A percentile compares a stretch with the other conserved stretches of the same genome.
These are phyloP conservation scores for Penicillium crystallinum DNA, from an alignment of 495 filamentous ascomycete genomes.

Conservation along the genomic window DNA sequence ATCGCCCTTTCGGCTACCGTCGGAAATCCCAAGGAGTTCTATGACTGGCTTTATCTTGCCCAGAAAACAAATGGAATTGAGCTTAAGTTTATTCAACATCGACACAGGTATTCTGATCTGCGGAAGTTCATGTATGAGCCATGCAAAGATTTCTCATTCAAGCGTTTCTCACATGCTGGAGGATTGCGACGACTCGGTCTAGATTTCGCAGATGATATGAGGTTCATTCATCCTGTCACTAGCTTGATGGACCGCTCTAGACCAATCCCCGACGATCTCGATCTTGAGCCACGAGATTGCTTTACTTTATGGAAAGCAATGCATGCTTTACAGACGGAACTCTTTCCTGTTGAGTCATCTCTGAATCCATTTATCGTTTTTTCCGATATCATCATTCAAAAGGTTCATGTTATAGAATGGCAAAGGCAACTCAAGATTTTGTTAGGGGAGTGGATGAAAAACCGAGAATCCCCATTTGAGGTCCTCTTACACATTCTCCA, in stretches of 20 bases:
- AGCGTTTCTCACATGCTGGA: conserved; percentile 42
- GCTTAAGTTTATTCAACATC: conserved; percentile 60
- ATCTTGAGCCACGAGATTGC: conserved; percentile 67
- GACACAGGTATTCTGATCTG: conserved; percentile 65
- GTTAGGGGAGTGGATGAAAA: conserved; percentile 55
- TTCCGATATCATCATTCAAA: conserved; percentile 42
- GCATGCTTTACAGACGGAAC: conserved; percentile 42
- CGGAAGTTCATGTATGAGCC: conserved; percentile 62
- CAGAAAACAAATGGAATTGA: conserved; percentile 53
- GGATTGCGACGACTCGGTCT: conserved; percentile 44
- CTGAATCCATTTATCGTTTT: conserved; percentile 46
- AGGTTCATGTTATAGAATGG: conserved; percentile 62
- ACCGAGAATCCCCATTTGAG: conserved; percentile 57
- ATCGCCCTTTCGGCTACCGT: conserved; percentile 78
- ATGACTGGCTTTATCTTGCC: conserved; percentile 56
- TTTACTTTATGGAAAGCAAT: conserved; percentile 57
- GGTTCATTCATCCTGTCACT: conserved; percentile 64
- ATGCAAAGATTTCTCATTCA: conserved; percentile 49
- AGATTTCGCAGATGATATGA: conserved; percentile 46
- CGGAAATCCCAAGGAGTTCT: conserved; percentile 68
- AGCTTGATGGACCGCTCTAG: conserved; percentile 54
- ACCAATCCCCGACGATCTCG: conserved; percentile 59
- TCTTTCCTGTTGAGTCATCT: conserved; percentile 39
- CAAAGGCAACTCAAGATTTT: conserved; percentile 54
- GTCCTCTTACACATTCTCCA: conserved; percentile 40